Evolutionary conservation across 176 grass and related monocot genomes (phyloP).

Genomic region (Poa annua): DNA sequence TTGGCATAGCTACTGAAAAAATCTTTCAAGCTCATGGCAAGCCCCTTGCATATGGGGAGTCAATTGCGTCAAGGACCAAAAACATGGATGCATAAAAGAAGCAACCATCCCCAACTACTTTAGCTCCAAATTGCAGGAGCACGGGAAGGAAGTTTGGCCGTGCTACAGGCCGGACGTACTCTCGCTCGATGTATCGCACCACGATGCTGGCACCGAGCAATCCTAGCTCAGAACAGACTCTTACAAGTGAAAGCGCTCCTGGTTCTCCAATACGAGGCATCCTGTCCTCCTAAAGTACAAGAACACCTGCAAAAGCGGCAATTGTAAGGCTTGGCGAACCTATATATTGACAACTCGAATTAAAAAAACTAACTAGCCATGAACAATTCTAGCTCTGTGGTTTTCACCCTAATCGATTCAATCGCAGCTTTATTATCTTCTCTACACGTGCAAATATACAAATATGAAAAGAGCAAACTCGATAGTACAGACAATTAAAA

Average conservation of each 20-base stretch:
- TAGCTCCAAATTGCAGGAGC: background rate
- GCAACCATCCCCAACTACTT: background rate
- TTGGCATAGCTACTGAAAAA: no score
- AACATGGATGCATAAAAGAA: background rate
- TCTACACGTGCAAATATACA: no score
- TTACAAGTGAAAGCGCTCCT: background rate
- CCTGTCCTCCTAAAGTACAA: background rate
- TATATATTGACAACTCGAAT: background rate
- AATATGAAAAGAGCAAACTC: no score
- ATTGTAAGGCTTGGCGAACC: background rate
- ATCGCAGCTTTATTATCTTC: no score
- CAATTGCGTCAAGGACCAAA: background rate
- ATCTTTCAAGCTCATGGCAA: background rate
- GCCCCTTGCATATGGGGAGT: background rate
- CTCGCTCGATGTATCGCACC: background rate
- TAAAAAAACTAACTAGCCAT: background rate
- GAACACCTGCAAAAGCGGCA: background rate
- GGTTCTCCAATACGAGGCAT: slow-evolving; percentile 8
- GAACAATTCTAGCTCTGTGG: no score
- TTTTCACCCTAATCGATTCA: no score
- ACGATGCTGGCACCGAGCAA: background rate
- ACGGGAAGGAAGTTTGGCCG: background rate
- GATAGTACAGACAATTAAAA: no score
- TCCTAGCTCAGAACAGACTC: background rate
- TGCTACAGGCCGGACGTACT: background rate